These are phyloP conservation scores for Juglanconis oblonga DNA, from an alignment of 2,329 filamentous ascomycete species.

Conservation along the genomic window DNA sequence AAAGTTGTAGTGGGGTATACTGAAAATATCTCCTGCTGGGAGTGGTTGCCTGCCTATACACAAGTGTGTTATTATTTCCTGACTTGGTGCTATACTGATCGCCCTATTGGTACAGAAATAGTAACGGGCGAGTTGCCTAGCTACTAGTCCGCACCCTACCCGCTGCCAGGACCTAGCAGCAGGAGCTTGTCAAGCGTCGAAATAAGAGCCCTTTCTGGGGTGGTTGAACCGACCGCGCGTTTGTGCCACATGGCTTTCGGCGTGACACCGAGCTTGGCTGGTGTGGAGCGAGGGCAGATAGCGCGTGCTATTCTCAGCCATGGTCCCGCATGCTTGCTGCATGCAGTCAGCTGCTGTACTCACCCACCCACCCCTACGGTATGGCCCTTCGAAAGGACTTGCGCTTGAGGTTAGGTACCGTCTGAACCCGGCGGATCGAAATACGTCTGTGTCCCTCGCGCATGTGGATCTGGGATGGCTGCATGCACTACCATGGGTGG, in stretches of 20 bases:
- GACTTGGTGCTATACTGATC: too few species aligned
- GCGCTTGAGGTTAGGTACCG: too few species aligned
- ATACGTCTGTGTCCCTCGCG: too few species aligned
- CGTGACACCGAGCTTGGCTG: not conserved
- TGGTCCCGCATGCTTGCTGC: not conserved
- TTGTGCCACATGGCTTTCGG: not conserved
- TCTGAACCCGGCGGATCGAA: too few species aligned
- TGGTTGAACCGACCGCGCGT: not conserved
- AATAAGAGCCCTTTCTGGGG: not conserved
- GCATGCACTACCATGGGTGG: too few species aligned
- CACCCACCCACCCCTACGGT: not conserved
- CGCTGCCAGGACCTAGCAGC: too few species aligned
- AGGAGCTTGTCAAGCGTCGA: too few species aligned
- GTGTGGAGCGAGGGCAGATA: not conserved
- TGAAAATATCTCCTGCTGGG: not conserved
- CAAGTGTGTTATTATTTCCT: not conserved
- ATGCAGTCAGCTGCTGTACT: not conserved
- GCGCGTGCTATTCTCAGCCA: not conserved
- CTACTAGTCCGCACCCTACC: too few species aligned
- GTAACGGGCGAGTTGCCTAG: not conserved
- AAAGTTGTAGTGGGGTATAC: not conserved
- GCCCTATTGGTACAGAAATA: not conserved
- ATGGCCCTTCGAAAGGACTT: not conserved
- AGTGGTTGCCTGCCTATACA: not conserved
- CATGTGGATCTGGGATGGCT: too few species aligned